A percentile compares a stretch with the other conserved stretches of the same genome.
phyloP scores from a whole-genome alignment of 305 asterid genomes.

The Fraxinus xanthoxyloides region DNA sequence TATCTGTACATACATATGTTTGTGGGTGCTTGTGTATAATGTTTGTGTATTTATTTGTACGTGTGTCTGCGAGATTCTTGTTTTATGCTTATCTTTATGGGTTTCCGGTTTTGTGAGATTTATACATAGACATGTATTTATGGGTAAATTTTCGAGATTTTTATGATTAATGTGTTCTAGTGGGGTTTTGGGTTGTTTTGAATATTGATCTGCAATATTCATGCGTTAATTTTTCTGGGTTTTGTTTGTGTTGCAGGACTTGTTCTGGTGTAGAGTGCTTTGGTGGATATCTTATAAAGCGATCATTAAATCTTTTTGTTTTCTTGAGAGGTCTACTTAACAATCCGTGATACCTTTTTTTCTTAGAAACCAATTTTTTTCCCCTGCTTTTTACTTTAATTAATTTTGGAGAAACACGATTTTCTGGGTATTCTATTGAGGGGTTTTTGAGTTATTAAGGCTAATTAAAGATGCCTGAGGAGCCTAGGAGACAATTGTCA shows the following conservation, averaged over 20 bases:
- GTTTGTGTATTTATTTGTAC: background rate
- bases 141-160: background rate
- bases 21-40: background rate
- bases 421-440: conserved; percentile 36
- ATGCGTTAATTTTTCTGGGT: background rate
- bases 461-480: conserved; percentile 37
- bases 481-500: conserved; percentile 29
- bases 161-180: background rate
- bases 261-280: conserved; percentile 91
- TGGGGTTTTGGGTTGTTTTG: background rate
- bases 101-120: background rate
- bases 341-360: background rate
- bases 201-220: background rate
- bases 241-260: conserved; percentile 59
- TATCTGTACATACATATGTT: background rate
- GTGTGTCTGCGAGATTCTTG: background rate
- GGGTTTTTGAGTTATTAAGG: conserved; percentile 22
- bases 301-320: conserved; percentile 49
- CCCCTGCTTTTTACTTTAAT: background rate
- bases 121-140: background rate
- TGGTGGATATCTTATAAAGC: conserved; percentile 90
- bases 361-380: background rate
- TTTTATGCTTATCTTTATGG: background rate
- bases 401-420: conserved; percentile 23
- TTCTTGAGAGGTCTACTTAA: conserved; percentile 53